Evolutionary conservation across 23 red algal species (phyloP).

Genomic region (Gracilaria caudata): DNA sequence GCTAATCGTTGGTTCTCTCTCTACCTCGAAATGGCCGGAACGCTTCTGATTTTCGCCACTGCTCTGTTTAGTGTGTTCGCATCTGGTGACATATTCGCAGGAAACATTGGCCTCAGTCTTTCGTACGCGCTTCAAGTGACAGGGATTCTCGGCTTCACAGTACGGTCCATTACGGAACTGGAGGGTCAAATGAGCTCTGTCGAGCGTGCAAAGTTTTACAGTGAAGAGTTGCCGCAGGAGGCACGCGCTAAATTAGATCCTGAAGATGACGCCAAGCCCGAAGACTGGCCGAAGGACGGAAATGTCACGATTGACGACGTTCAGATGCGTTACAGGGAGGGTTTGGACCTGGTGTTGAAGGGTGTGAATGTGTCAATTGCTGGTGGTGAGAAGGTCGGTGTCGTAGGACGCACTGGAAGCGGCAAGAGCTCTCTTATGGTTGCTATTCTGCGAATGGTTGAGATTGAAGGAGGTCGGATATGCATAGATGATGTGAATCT

Average conservation of each 20-base stretch:
- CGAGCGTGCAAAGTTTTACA: constrained; percentile 91
- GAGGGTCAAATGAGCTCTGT: constrained; percentile 98
- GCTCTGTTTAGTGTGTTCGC: constrained; percentile 81
- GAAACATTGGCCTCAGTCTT: constrained; percentile 77
- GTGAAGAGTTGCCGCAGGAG: constrained; percentile 78
- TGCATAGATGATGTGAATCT: constrained; percentile 90
- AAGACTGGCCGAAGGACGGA: constrained; percentile 77
- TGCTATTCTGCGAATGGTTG: constrained; percentile 95
- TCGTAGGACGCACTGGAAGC: constrained; percentile 93
- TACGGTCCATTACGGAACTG: constrained; percentile 94
- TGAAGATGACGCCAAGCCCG: constrained; percentile 39
- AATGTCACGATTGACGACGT: constrained; percentile 73
- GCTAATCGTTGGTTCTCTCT: constrained; percentile 89
- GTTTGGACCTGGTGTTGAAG: constrained; percentile 82
- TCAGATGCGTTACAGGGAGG: constrained; percentile 86
- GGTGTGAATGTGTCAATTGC: constrained; percentile 74
- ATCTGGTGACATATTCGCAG: constrained; percentile 28
- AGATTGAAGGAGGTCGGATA: constrained; percentile 67
- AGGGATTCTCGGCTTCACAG: constrained; percentile 80
- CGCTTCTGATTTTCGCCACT: constrained; percentile 81
- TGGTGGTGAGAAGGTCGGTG: constrained; percentile 87
- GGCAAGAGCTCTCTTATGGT: constrained; percentile 93
- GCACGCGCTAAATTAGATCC: constrained; percentile 61
- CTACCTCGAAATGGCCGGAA: constrained; percentile 81
- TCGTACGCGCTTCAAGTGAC: constrained; percentile 92